phyloP scores from a whole-genome alignment of 148 eudicot species.

The Vaccinium corymbosum region DNA sequence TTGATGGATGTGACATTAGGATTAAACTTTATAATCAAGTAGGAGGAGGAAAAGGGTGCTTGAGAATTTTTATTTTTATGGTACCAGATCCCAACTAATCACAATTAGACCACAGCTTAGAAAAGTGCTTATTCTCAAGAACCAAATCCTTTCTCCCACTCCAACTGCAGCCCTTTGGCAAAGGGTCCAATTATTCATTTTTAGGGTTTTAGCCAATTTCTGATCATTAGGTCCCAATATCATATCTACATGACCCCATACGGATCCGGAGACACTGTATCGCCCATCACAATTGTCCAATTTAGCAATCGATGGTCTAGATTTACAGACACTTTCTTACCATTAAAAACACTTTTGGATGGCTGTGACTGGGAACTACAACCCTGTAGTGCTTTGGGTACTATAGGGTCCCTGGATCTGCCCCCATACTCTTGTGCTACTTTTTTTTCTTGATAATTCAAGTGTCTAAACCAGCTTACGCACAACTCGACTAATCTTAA shows the following conservation, averaged over 20 bases:
- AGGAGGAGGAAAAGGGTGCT: neutral
- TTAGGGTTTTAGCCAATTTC: neutral
- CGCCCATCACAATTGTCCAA: too few relatives aligned
- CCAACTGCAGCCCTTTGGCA: neutral
- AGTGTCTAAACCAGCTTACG: too few relatives aligned
- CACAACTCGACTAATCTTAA: too few relatives aligned
- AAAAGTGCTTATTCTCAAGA: slow-evolving; percentile 4
- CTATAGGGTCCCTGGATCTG: too few relatives aligned
- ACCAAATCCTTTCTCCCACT: neutral
- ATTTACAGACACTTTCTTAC: too few relatives aligned
- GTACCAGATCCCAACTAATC: slow-evolving; percentile 16
- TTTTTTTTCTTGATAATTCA: too few relatives aligned
- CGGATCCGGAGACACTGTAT: too few relatives aligned
- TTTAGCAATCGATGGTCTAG: too few relatives aligned
- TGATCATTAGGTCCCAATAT: neutral
- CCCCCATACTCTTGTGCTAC: neutral
- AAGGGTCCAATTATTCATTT: neutral
- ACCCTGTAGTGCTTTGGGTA: too few relatives aligned
- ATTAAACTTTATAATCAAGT: slow-evolving; percentile 10
- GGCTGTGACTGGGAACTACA: too few relatives aligned
- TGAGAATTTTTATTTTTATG: slow-evolving; percentile 6
- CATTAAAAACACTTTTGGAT: too few relatives aligned
- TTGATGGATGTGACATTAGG: slow-evolving; percentile 4
- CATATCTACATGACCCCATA: neutral
- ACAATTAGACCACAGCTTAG: neutral